These are phyloP conservation scores for Aspergillus tanneri DNA, from an alignment of 2,329 filamentous ascomycete species.

Conservation along the genomic window DNA sequence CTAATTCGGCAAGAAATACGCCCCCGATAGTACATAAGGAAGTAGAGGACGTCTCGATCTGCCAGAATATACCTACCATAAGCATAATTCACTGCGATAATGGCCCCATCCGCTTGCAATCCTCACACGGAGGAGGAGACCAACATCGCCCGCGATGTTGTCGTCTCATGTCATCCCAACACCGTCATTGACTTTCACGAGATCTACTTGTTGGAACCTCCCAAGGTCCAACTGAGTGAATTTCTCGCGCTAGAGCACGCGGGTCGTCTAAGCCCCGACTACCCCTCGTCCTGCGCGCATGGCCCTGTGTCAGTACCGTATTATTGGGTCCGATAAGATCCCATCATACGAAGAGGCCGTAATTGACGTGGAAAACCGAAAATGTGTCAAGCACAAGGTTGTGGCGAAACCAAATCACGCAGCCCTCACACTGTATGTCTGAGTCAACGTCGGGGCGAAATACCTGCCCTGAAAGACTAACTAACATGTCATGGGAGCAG, in stretches of 20 bases:
- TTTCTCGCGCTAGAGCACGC: constrained; percentile 52
- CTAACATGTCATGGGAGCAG: constrained; percentile 36
- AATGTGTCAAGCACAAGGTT: constrained; percentile 45
- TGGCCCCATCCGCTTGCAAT: constrained; percentile 34
- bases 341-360: constrained; percentile 57
- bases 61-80: too few relatives aligned
- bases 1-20: too few relatives aligned
- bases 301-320: constrained; percentile 57
- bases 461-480: not conserved
- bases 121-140: constrained; percentile 36
- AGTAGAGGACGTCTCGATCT: too few relatives aligned
- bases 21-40: too few relatives aligned
- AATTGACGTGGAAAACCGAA: constrained; percentile 47
- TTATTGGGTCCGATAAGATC: constrained; percentile 52
- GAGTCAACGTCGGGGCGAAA: too few relatives aligned
- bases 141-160: constrained; percentile 35
- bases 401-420: constrained; percentile 52
- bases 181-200: constrained; percentile 48
- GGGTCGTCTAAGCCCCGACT: constrained; percentile 35
- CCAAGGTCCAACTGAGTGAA: constrained; percentile 49
- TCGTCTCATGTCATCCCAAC: constrained; percentile 29
- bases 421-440: constrained; percentile 47
- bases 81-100: too few relatives aligned
- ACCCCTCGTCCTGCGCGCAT: constrained; percentile 50
- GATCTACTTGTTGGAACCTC: constrained; percentile 53